Percentiles rank a stretch among this genome's conserved stretches.
phyloP scores from a whole-genome alignment of 2,329 filamentous ascomycete species.

The Lachnellula suecica region DNA sequence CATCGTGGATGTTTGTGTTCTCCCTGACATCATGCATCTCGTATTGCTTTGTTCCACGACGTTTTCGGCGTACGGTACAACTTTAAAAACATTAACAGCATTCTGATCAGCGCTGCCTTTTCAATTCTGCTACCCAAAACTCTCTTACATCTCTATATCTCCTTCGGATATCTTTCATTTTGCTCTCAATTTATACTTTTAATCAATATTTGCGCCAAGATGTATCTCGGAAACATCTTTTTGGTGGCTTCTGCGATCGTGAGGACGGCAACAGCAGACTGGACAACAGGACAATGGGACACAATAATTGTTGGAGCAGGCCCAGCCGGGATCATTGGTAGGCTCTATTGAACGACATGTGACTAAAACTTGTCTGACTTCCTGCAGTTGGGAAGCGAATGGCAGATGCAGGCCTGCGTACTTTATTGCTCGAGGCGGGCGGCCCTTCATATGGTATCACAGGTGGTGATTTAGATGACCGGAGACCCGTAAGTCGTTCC shows the following conservation, averaged over 20 bases:
- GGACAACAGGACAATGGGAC: constrained; percentile 31
- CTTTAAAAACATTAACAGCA: too few species aligned
- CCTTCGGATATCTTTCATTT: too few species aligned
- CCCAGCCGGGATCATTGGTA: constrained; percentile 48
- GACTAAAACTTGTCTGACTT: not conserved
- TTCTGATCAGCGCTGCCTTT: too few species aligned
- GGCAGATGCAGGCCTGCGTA: constrained; percentile 50
- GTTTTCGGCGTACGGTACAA: too few species aligned
- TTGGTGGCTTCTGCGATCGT: not conserved
- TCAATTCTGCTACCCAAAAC: too few species aligned
- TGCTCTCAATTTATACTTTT: too few species aligned
- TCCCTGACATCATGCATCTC: too few species aligned
- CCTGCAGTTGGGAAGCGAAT: constrained; percentile 42
- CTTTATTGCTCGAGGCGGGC: constrained; percentile 51
- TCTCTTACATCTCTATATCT: too few species aligned
- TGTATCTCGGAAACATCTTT: not conserved
- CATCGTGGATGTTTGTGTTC: too few species aligned
- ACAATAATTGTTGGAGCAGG: constrained; percentile 49
- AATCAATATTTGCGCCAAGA: too few species aligned
- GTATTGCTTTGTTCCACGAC: too few species aligned
- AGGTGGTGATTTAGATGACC: constrained; percentile 40
- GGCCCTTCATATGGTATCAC: constrained; percentile 49
- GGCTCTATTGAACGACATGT: not conserved
- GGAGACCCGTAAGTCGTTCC: constrained; percentile 32
- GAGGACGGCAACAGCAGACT: constrained; percentile 11